phyloP scores from a whole-genome alignment of 2,329 filamentous ascomycete species.

The Beauveria sp. region DNA sequence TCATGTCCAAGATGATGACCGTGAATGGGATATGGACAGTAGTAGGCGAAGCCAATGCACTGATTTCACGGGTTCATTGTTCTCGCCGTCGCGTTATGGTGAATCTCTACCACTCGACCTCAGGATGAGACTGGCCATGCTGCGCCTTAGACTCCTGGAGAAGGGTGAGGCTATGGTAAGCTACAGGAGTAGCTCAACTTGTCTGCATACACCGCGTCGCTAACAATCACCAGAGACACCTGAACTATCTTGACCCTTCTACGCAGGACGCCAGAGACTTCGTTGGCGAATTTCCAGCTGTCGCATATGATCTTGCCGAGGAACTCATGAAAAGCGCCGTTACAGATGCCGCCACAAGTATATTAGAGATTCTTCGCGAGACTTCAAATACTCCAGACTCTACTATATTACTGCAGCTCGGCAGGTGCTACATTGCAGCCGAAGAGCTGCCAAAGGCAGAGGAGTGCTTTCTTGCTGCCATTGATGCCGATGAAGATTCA shows the following conservation, averaged over 20 bases:
- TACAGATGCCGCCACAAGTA: conserved; percentile 38
- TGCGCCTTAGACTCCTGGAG: conserved; percentile 64
- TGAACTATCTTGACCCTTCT: conserved; percentile 62
- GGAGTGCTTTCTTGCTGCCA: conserved; percentile 66
- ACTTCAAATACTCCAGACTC: conserved; percentile 43
- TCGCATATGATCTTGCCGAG: conserved; percentile 62
- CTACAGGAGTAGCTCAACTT: conserved; percentile 9
- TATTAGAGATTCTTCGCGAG: conserved; percentile 47
- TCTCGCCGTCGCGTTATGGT: conserved; percentile 54
- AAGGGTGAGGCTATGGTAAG: conserved; percentile 67
- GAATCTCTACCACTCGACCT: conserved; percentile 70
- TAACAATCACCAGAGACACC: conserved; percentile 44
- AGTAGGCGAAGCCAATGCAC: conserved; percentile 54
- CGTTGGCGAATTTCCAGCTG: conserved; percentile 63
- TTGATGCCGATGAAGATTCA: conserved; percentile 62
- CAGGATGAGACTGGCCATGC: conserved; percentile 74
- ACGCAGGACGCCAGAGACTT: conserved; percentile 36
- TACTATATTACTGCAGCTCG: conserved; percentile 47
- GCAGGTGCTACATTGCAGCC: conserved; percentile 60
- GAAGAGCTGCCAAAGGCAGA: conserved; percentile 63
- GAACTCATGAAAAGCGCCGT: conserved; percentile 30
- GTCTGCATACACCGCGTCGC: neutral
- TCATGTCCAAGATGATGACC: conserved; percentile 60
- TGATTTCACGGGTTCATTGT: conserved; percentile 51
- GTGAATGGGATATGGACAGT: conserved; percentile 79